A percentile compares a stretch with the other conserved stretches of the same genome.
phyloP scores from a whole-genome alignment of 2,329 filamentous ascomycete species.

The Pestalotiopsis sp. region DNA sequence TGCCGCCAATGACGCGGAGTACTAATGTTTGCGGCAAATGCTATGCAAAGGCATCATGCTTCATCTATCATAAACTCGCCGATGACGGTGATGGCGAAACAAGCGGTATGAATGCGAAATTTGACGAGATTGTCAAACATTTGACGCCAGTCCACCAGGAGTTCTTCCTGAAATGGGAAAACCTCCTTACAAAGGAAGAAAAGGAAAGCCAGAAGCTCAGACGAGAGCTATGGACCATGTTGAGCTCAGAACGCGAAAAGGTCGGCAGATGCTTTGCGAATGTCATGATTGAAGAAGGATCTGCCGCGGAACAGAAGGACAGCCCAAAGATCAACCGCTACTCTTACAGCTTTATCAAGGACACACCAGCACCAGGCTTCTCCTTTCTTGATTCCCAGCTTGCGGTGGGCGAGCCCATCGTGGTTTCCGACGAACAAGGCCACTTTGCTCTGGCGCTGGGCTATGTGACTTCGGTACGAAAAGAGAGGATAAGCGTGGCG shows the following conservation, averaged over 20 bases:
- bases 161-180: conserved; percentile 96
- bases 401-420: conserved; percentile 83
- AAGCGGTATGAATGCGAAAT: conserved; percentile 80
- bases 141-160: conserved; percentile 73
- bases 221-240: conserved; percentile 94
- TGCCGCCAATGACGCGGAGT: conserved; percentile 85
- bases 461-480: conserved; percentile 79
- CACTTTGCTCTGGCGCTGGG: conserved; percentile 95
- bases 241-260: conserved; percentile 84
- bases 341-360: conserved; percentile 82
- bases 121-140: conserved; percentile 78
- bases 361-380: conserved; percentile 61
- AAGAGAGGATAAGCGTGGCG: conserved; percentile 78
- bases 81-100: conserved; percentile 82
- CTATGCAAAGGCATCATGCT: conserved; percentile 89
- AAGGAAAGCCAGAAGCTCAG: conserved; percentile 85
- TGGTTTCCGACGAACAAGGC: conserved; percentile 93
- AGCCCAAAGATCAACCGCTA: conserved; percentile 89
- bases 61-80: conserved; percentile 88
- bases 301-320: conserved; percentile 68
- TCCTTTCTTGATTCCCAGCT: conserved; percentile 94
- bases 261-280: conserved; percentile 88
- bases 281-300: conserved; percentile 80
- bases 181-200: conserved; percentile 90
- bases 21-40: conserved; percentile 83